Conservation (phyloP, 345 rosid genomes). For the thale cress (Arabidopsis thaliana) region DNA sequence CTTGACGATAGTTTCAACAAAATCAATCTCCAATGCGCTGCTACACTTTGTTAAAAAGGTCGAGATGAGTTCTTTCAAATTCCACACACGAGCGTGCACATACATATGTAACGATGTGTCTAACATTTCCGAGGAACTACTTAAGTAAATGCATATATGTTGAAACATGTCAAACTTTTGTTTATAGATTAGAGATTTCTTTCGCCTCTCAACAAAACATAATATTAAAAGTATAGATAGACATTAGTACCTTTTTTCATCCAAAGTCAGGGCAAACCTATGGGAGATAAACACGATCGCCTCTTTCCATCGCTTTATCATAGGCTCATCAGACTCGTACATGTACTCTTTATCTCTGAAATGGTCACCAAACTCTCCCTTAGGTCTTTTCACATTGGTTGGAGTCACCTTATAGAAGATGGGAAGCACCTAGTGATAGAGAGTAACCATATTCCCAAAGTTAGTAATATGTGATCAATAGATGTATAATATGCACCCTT, state of each 20-base stretch:
- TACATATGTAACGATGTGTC: not conserved
- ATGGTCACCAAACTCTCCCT: not conserved
- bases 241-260: slow-evolving; percentile 4
- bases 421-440: not conserved
- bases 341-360: not conserved
- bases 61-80: not conserved
- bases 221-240: no score
- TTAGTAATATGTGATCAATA: not conserved
- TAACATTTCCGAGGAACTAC: not conserved
- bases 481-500: not conserved
- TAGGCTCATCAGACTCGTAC: not conserved
- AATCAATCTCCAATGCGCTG: not conserved
- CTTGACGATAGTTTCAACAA: not conserved
- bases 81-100: not conserved
- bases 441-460: not conserved
- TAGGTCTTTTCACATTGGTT: not conserved
- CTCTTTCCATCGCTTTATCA: slow-evolving; percentile 2
- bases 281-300: not conserved
- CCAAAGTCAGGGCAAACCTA: not conserved
- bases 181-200: not conserved
- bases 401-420: not conserved
- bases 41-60: not conserved
- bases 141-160: not conserved
- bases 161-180: not conserved
- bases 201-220: not conserved